These are phyloP conservation scores for Coccomyxa sp. DNA, from an alignment of 139 green algal genomes.

Conservation along the genomic window DNA sequence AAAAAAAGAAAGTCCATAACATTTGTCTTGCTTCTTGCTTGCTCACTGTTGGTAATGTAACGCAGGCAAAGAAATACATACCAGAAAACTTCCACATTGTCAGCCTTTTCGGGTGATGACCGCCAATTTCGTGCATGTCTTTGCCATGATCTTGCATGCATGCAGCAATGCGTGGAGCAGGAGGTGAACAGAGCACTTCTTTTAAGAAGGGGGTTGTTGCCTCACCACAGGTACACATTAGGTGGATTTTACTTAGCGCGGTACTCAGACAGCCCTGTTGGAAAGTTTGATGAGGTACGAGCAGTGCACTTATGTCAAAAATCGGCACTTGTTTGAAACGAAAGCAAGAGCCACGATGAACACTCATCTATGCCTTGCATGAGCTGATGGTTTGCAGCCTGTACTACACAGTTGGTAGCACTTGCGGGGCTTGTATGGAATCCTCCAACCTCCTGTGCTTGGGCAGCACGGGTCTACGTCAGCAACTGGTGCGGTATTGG, in stretches of 20 bases:
- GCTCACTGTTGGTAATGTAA: not conserved
- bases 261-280: conserved; percentile 86
- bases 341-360: no score
- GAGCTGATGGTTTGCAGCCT: not conserved
- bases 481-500: conserved; percentile 54
- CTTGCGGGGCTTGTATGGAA: conserved; percentile 93
- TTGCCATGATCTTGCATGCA: not conserved
- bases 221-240: conserved; percentile 70
- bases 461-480: conserved; percentile 87
- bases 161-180: not conserved
- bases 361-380: not conserved
- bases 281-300: conserved; percentile 82
- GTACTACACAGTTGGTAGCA: conserved; percentile 56
- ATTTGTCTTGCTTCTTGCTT: not conserved
- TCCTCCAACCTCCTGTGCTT: conserved; percentile 89
- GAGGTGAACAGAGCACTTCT: not conserved
- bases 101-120: conserved; percentile 72
- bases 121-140: not conserved
- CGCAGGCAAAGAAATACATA: conserved; percentile 77
- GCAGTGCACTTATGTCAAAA: not conserved
- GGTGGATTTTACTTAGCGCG: conserved; percentile 90
- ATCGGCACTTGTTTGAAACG: no score
- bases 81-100: conserved; percentile 78
- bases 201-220: not conserved
- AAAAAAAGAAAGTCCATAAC: no score